Percentiles rank a stretch among this genome's conserved stretches.
Evolutionary conservation across 345 rosid species (phyloP).

Genomic region (Eucalyptus tenuipes): DNA sequence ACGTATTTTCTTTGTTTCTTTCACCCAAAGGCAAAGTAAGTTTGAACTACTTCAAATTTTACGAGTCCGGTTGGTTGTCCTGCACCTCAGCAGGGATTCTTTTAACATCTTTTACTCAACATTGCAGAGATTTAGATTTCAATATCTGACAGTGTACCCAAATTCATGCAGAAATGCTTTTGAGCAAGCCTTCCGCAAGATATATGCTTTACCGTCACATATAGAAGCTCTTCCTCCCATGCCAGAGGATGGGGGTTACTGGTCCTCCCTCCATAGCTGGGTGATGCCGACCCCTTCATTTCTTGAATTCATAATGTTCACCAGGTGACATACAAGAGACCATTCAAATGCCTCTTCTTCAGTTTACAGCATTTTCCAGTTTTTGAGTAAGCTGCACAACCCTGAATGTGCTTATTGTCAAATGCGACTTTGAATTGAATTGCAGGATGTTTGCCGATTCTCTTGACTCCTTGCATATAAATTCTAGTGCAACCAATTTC

Average conservation of each 20-base stretch:
- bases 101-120: background rate
- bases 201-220: constrained; percentile 62
- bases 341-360: background rate
- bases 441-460: constrained; percentile 94
- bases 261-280: constrained; percentile 96
- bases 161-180: constrained; percentile 48
- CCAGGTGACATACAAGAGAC: constrained; percentile 32
- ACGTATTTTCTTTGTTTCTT: background rate
- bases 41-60: background rate
- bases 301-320: constrained; percentile 83
- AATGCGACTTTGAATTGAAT: background rate
- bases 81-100: background rate
- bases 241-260: constrained; percentile 85
- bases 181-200: constrained; percentile 64
- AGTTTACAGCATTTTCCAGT: background rate
- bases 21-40: background rate
- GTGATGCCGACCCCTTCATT: constrained; percentile 97
- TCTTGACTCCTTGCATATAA: constrained; percentile 57
- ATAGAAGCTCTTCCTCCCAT: constrained; percentile 85
- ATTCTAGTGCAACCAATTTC: constrained; percentile 15
- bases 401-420: background rate
- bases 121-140: background rate
- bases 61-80: background rate
- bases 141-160: background rate
- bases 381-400: background rate